phyloP scores from a whole-genome alignment of 345 rosid species.

The Corymbia maculata region DNA sequence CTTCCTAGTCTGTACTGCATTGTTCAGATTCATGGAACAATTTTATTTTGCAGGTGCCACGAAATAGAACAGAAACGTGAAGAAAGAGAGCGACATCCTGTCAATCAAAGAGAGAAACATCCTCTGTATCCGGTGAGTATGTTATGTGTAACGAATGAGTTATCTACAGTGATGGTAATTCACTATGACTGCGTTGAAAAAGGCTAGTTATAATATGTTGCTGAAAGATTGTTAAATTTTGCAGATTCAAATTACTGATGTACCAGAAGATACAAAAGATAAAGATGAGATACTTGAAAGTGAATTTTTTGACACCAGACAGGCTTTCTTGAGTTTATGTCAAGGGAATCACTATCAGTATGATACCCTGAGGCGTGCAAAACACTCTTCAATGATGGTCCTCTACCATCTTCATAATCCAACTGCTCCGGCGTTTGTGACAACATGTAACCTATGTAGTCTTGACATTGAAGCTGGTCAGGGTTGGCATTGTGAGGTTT shows the following conservation, averaged over 20 bases:
- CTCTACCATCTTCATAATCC: conserved; percentile 99
- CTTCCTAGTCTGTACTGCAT: neutral
- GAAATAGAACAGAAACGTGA: conserved; percentile 79
- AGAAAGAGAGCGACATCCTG: conserved; percentile 81
- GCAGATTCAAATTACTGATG: conserved; percentile 63
- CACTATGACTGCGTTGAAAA: neutral
- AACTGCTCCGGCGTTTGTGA: conserved; percentile 96
- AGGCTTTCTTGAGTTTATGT: conserved; percentile 96
- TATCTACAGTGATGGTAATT: neutral
- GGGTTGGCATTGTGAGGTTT: conserved; percentile 98
- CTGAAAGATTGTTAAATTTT: conserved; percentile 1
- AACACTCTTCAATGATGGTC: conserved; percentile 99
- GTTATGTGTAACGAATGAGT: neutral
- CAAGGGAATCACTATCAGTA: conserved; percentile 99
- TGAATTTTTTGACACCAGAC: conserved; percentile 95
- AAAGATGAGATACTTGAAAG: conserved; percentile 96
- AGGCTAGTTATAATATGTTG: neutral
- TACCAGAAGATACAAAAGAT: conserved; percentile 79
- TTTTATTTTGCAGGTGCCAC: conserved; percentile 55
- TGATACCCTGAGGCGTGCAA: conserved; percentile 95
- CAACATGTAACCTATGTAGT: conserved; percentile 77
- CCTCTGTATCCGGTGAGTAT: conserved; percentile 64
- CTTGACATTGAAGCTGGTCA: conserved; percentile 97
- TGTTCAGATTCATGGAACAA: neutral
- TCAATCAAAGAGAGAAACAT: conserved; percentile 69